Conservation (phyloP, 2,329 filamentous ascomycete genomes). For the Fusarium foetens region DNA sequence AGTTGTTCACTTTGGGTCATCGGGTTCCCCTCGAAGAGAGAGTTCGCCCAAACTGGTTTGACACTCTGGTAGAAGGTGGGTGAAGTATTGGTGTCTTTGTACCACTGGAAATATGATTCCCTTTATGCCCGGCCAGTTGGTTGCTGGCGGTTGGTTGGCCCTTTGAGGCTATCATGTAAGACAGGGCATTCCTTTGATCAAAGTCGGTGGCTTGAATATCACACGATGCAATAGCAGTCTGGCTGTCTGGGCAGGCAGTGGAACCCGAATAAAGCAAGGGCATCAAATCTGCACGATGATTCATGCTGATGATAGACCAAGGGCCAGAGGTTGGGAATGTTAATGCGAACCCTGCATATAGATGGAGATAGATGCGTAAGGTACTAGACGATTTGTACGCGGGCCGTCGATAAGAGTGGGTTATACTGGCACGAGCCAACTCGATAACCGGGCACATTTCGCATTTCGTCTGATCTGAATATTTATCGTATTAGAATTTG, state of each 20-base stretch:
- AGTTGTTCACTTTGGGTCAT: background rate
- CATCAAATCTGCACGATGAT: conserved; percentile 11
- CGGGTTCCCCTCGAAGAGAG: background rate
- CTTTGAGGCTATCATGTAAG: conserved; percentile 26
- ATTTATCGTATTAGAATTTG: conserved; percentile 9
- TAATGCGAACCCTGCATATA: conserved; percentile 26
- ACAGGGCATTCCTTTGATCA: conserved; percentile 34
- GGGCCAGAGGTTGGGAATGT: conserved; percentile 21
- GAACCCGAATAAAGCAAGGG: background rate
- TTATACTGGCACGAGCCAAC: conserved; percentile 16
- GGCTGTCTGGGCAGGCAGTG: background rate
- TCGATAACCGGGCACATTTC: conserved; percentile 22
- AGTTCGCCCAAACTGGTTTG: background rate
- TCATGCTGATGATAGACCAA: conserved; percentile 6
- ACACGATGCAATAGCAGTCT: background rate
- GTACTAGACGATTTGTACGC: background rate
- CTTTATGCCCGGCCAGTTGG: background rate
- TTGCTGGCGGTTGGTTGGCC: background rate
- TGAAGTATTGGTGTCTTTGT: background rate
- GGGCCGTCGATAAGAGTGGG: conserved; percentile 16
- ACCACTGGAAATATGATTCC: background rate
- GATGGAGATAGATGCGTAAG: background rate
- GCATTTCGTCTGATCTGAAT: conserved; percentile 8
- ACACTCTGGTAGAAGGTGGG: background rate
- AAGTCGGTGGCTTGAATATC: conserved; percentile 16